Base-by-base conservation (phyloP, 331 rosid genomes). In the Rhamnella rubrinervis region DNA sequence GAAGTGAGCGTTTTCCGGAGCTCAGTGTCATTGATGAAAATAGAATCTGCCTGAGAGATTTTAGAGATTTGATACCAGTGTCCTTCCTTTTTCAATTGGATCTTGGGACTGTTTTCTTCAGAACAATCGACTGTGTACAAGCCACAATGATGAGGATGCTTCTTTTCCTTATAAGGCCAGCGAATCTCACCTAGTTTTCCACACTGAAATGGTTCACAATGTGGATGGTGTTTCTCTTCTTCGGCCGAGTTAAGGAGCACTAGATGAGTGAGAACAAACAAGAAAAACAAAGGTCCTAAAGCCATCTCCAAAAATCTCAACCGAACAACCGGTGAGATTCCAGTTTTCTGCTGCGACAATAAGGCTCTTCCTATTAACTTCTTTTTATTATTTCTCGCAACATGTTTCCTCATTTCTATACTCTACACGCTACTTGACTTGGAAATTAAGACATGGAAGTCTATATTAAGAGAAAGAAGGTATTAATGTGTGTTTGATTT, bases 41-140 rank as follows among this genome's bases (percentile, higher is more conserved):
- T 13, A 8, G 1, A 1, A 15, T 62, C 0, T 15, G 31, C 19
- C 14, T 0, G 46, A 25, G 10, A 0, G 20, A 47, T 8, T 23
- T 4, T 3, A 0, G 16, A 6, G 1, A 78, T 21, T 20, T 11
- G 13, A 25, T 41, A 52, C 76, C 40, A 21, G 75, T 21, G 44
- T 63, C 81, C 80, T 40, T 26, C 51, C 44, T 14, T 46, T n/a
- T 4, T 63, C 55, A 86, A 66, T 73, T 74, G 77, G 21, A 86
- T 50, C 16, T 0, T 65, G 14, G 13, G 56, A 28, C 0, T 0
- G 0, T 1, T 0, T 3, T 0, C 10, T 0, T 55, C 31, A 2
- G 74, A 35, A 35, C 73, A 69, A 4, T 79, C 0, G 2, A 78
- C 41, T 0, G 12, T 8, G 59, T 50, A 19, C 18, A 74, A 9